Evolutionary conservation across 495 filamentous ascomycete species (phyloP).

Genomic region (Clohesyomyces aquaticus): DNA sequence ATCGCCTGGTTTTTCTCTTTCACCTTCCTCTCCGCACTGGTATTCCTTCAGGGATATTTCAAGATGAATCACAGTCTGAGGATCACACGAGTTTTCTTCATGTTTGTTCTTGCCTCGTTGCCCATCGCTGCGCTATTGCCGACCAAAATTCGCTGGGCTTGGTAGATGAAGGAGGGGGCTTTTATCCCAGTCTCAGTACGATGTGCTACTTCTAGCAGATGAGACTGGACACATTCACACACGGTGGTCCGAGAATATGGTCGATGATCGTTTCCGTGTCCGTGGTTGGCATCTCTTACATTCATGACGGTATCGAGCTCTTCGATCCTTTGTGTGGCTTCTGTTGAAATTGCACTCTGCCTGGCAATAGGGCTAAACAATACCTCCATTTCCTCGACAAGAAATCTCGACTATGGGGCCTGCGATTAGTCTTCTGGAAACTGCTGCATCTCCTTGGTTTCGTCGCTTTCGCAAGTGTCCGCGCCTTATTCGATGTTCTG

Average conservation of each 20-base stretch:
- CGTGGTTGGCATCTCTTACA: constrained; percentile 24
- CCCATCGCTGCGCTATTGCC: constrained; percentile 28
- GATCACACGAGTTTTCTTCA: constrained; percentile 24
- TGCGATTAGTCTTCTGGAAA: not conserved
- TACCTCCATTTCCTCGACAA: constrained; percentile 10
- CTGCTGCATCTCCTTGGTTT: constrained; percentile 13
- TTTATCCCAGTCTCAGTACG: constrained; percentile 21
- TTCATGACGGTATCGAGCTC: constrained; percentile 24
- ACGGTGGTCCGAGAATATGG: constrained; percentile 26
- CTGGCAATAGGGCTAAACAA: constrained; percentile 11
- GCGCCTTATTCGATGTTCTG: constrained; percentile 14
- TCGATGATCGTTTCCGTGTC: constrained; percentile 31
- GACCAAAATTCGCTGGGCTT: constrained; percentile 30
- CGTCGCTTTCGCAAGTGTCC: constrained; percentile 5
- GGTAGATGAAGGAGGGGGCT: constrained; percentile 13
- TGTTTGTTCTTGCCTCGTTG: constrained; percentile 21
- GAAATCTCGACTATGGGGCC: not conserved
- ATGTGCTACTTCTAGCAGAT: constrained; percentile 32
- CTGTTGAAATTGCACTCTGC: constrained; percentile 18
- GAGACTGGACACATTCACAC: not conserved
- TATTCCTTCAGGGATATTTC: constrained; percentile 38
- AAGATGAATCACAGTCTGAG: constrained; percentile 20
- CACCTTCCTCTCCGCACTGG: constrained; percentile 49
- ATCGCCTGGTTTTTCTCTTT: constrained; percentile 51
- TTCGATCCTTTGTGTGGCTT: constrained; percentile 30